Conservation (phyloP, 2,329 filamentous ascomycete genomes). For the Penicillium digitatum region DNA sequence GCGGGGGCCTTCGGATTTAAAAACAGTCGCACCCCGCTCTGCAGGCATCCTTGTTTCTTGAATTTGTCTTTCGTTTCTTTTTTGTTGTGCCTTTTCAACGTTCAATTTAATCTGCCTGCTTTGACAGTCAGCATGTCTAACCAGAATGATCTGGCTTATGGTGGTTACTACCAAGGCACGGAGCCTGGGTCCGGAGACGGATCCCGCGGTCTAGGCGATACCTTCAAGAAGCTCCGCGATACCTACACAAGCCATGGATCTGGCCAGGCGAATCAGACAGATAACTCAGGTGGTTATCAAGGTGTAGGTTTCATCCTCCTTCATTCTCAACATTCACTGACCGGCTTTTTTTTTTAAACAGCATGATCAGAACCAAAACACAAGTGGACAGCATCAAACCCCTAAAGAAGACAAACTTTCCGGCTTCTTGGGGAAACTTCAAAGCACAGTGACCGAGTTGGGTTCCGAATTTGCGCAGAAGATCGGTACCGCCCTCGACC, state of each 20-base stretch:
- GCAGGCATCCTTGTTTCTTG: conserved; percentile 5
- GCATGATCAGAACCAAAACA: conserved; percentile 25
- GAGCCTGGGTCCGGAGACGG: conserved; percentile 34
- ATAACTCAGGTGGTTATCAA: conserved; percentile 23
- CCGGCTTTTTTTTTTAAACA: no score
- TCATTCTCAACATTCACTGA: conserved; percentile 1
- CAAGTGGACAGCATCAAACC: conserved; percentile 21
- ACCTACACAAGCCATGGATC: conserved; percentile 34
- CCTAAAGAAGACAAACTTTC: conserved; percentile 37
- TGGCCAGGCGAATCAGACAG: conserved; percentile 16
- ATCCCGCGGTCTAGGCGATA: conserved; percentile 52
- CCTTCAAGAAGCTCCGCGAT: conserved; percentile 47
- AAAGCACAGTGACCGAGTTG: conserved; percentile 50
- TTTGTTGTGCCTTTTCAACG: no score
- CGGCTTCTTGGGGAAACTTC: conserved; percentile 54
- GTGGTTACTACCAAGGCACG: conserved; percentile 44
- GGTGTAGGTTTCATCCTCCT: conserved; percentile 13
- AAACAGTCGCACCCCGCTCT: conserved; percentile 6
- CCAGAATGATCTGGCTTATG: conserved; percentile 53
- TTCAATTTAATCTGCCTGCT: neutral
- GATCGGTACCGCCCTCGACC: conserved; percentile 45
- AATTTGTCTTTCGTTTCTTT: neutral
- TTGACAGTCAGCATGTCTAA: conserved; percentile 31
- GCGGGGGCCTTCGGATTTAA: conserved; percentile 16
- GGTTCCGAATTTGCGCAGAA: conserved; percentile 51